These are phyloP conservation scores for Neofusicoccum umdonicola DNA, from an alignment of 2,329 filamentous ascomycete genomes.

Conservation along the genomic window DNA sequence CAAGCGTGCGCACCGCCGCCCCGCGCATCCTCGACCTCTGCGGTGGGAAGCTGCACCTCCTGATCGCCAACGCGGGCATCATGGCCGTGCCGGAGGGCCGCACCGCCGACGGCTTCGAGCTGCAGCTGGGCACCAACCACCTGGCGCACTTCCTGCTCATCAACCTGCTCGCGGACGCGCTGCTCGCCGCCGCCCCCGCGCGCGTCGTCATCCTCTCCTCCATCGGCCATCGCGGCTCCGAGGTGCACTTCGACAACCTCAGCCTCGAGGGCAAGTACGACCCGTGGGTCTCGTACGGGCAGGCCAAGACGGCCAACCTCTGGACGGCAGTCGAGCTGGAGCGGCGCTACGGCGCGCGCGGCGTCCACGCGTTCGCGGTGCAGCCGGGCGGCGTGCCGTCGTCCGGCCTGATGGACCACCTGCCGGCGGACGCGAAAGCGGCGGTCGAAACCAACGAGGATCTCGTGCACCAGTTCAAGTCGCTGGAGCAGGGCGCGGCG, in stretches of 20 bases:
- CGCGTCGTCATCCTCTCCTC: constrained; percentile 50
- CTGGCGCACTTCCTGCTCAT: constrained; percentile 56
- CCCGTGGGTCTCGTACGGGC: constrained; percentile 44
- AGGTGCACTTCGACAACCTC: constrained; percentile 41
- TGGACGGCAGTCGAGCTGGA: constrained; percentile 54
- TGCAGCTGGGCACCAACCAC: constrained; percentile 55
- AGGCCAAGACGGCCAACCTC: constrained; percentile 53
- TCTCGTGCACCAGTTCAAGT: neutral
- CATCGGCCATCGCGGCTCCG: constrained; percentile 39
- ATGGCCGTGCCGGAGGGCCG: neutral
- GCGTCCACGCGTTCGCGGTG: constrained; percentile 45
- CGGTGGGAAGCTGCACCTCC: no score
- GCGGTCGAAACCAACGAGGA: constrained; percentile 50
- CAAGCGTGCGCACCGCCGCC: no score
- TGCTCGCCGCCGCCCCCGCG: constrained; percentile 40
- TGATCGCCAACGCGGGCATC: no score
- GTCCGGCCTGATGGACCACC: constrained; percentile 40
- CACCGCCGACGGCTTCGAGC: constrained; percentile 38
- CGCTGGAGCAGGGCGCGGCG: constrained; percentile 31
- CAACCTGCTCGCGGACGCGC: constrained; percentile 46
- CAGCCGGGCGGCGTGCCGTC: constrained; percentile 50
- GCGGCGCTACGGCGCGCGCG: constrained; percentile 44
- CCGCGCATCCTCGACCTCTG: no score
- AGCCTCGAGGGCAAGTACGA: constrained; percentile 40
- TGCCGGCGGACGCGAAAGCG: constrained; percentile 51